Percentiles rank a stretch among this genome's conserved stretches.
Conservation (phyloP, 139 green algal species). For the Chlamydomonas sphaeroides region DNA sequence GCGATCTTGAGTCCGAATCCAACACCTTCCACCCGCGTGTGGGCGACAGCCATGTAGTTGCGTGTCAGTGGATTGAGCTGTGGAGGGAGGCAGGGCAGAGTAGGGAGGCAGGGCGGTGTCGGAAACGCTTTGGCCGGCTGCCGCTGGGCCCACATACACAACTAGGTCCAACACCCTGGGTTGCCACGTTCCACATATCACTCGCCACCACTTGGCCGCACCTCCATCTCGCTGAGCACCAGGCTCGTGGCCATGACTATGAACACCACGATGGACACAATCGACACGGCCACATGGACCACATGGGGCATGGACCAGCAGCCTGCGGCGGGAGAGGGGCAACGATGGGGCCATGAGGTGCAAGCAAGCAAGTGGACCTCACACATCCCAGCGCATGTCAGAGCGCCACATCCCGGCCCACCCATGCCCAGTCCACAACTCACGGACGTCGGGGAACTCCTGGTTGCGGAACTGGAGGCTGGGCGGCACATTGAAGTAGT, state of each 20-base stretch:
- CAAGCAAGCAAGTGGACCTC: neutral
- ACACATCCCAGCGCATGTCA: neutral
- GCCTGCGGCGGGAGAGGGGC: neutral
- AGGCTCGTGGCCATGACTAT: conserved; percentile 5
- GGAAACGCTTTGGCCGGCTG: neutral
- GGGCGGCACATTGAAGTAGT: conserved; percentile 27
- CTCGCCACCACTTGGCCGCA: too few species aligned
- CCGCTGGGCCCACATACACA: neutral
- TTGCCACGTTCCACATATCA: too few species aligned
- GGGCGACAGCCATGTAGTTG: conserved; percentile 26
- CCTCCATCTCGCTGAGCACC: conserved; percentile 31
- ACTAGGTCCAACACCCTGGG: neutral
- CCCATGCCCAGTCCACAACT: neutral
- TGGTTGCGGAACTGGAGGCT: conserved; percentile 18
- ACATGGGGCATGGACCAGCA: conserved; percentile 47
- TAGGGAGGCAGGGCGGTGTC: too few species aligned
- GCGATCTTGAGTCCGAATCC: conserved; percentile 5
- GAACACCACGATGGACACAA: conserved; percentile 11
- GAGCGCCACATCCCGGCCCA: too few species aligned
- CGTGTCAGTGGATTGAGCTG: conserved; percentile 19
- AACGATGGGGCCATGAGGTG: too few species aligned
- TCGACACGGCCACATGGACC: conserved; percentile 30
- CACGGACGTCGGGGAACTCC: conserved; percentile 35
- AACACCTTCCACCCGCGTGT: neutral
- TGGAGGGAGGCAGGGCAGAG: too few species aligned